Evolutionary conservation across 1,139 yeast species (phyloP).

Genomic region (Nakaseomyces kungkrabaensis): DNA sequence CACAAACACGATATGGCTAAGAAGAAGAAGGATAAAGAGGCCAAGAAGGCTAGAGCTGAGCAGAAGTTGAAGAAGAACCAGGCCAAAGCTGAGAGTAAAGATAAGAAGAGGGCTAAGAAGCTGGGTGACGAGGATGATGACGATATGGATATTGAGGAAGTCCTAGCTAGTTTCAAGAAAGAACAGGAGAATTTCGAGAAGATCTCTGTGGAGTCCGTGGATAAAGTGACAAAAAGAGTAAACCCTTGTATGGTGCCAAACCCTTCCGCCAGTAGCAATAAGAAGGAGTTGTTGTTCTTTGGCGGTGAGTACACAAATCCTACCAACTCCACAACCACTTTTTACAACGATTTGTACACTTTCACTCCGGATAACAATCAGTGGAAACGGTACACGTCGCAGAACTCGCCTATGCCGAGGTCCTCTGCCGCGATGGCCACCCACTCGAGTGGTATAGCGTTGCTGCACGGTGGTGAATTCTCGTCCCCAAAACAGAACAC

Average conservation of each 20-base stretch:
- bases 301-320: conserved; percentile 68
- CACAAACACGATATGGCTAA: conserved; percentile 49
- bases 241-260: conserved; percentile 69
- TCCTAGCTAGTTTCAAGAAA: conserved; percentile 65
- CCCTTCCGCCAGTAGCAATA: conserved; percentile 52
- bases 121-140: conserved; percentile 76
- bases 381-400: conserved; percentile 74
- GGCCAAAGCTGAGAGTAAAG: conserved; percentile 62
- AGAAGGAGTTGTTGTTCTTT: conserved; percentile 67
- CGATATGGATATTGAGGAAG: conserved; percentile 82
- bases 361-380: conserved; percentile 68
- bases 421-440: conserved; percentile 92
- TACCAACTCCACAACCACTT: conserved; percentile 47
- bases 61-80: conserved; percentile 72
- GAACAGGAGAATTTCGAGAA: conserved; percentile 75
- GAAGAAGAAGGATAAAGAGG: conserved; percentile 80
- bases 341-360: conserved; percentile 71
- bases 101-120: conserved; percentile 67
- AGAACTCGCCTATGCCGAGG: conserved; percentile 84
- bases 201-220: conserved; percentile 48
- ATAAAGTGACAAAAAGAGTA: conserved; percentile 52
- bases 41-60: conserved; percentile 82
- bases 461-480: conserved; percentile 93
- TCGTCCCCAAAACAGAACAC: conserved; percentile 94
- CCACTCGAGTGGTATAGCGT: conserved; percentile 79